These are phyloP conservation scores for Trichoderma asperellum DNA, from an alignment of 2,329 filamentous ascomycete genomes.

Conservation along the genomic window DNA sequence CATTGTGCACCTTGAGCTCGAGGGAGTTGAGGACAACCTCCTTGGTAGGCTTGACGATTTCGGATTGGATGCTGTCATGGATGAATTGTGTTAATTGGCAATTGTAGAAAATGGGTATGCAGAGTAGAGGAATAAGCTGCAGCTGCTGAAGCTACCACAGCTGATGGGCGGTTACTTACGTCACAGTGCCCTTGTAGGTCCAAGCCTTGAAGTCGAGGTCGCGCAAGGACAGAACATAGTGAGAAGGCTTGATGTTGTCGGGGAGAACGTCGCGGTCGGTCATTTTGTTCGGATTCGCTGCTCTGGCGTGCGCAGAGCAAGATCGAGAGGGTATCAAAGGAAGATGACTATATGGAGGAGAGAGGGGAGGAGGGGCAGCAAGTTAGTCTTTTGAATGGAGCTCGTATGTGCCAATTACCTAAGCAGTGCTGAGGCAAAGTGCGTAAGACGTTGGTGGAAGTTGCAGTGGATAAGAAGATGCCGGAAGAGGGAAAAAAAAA, in stretches of 20 bases:
- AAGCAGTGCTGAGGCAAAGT: not conserved
- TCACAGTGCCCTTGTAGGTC: conserved; percentile 82
- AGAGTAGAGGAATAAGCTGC: not conserved
- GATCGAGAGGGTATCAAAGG: conserved; percentile 37
- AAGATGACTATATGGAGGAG: conserved; percentile 32
- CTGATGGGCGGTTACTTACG: conserved; percentile 43
- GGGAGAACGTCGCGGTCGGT: conserved; percentile 66
- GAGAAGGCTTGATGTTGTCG: conserved; percentile 72
- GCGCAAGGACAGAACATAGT: conserved; percentile 82
- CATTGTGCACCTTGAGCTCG: conserved; percentile 74
- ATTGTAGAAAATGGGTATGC: not conserved
- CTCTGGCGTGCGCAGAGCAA: conserved; percentile 45
- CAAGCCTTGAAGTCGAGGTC: conserved; percentile 75
- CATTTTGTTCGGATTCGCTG: conserved; percentile 48
- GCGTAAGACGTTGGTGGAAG: not conserved
- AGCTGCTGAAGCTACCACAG: not conserved
- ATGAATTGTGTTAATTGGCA: not conserved
- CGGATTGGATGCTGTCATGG: conserved; percentile 74
- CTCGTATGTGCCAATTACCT: not conserved
- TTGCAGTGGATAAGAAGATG: not conserved
- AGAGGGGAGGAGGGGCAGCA: conserved; percentile 1
- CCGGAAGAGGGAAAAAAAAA: not conserved
- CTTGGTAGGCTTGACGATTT: conserved; percentile 71
- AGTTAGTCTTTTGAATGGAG: conserved; percentile 13
- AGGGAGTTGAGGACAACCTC: conserved; percentile 84